Evolutionary conservation across 164 flowering plant species (phyloP).

Genomic region (Magnolia changhungtana): DNA sequence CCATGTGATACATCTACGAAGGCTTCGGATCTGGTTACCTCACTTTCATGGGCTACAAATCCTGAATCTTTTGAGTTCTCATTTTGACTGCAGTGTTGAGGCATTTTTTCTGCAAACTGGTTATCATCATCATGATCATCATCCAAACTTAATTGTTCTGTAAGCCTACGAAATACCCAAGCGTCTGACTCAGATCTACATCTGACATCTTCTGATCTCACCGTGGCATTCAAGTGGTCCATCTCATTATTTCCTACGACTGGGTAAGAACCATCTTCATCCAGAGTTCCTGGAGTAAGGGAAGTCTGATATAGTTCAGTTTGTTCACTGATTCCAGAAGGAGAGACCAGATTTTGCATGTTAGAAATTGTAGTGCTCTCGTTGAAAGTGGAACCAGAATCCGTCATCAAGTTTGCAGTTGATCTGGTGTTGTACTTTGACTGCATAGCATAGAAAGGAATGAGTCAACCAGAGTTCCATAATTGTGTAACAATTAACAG

Average conservation of each 20-base stretch:
- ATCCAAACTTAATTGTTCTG: slow-evolving; percentile 78
- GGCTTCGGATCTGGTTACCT: slow-evolving; percentile 16
- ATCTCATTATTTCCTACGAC: slow-evolving; percentile 26
- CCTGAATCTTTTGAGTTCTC: slow-evolving; percentile 31
- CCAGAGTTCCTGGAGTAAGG: slow-evolving; percentile 58
- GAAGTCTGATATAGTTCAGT: slow-evolving; percentile 34
- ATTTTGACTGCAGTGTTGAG: slow-evolving; percentile 25
- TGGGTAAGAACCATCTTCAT: slow-evolving; percentile 49
- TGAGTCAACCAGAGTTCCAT: neutral
- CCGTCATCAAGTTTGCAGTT: slow-evolving; percentile 35
- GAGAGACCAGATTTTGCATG: slow-evolving; percentile 35
- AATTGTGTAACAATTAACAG: neutral
- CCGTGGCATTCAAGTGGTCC: slow-evolving; percentile 16
- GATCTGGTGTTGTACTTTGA: slow-evolving; percentile 46
- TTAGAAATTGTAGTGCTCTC: slow-evolving; percentile 36
- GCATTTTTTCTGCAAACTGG: slow-evolving; percentile 25
- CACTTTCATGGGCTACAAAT: slow-evolving; percentile 21
- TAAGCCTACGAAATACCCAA: slow-evolving; percentile 57
- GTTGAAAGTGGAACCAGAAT: slow-evolving; percentile 35
- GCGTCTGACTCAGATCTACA: slow-evolving; percentile 40
- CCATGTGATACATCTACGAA: slow-evolving; percentile 6
- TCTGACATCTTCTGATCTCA: slow-evolving; percentile 22
- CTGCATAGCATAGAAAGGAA: slow-evolving; percentile 34
- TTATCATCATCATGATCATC: slow-evolving; percentile 36
- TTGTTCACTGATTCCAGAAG: slow-evolving; percentile 30